Percentiles rank a stretch among this genome's conserved stretches.
These are phyloP conservation scores for Metschnikowia shivogae DNA, from an alignment of 805 yeast genomes.

Conservation along the genomic window DNA sequence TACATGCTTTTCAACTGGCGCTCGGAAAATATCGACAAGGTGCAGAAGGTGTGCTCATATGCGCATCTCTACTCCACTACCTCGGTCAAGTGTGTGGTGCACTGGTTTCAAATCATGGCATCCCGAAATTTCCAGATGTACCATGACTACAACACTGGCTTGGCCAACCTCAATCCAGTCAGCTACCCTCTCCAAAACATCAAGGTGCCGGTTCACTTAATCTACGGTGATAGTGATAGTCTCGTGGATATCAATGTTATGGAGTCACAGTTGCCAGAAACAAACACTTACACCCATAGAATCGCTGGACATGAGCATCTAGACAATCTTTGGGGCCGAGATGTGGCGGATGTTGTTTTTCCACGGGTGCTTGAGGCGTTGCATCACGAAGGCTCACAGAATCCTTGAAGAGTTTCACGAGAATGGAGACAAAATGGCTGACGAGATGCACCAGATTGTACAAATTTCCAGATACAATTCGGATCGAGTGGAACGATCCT, in stretches of 20 bases:
- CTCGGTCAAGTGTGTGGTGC: slow-evolving; percentile 77
- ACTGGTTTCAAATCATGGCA: slow-evolving; percentile 54
- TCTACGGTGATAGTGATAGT: slow-evolving; percentile 79
- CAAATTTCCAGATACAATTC: too few species aligned
- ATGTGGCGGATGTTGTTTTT: slow-evolving; percentile 42
- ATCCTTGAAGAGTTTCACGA: too few species aligned
- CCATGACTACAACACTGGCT: slow-evolving; percentile 46
- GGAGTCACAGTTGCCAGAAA: slow-evolving; percentile 59
- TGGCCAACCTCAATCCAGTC: slow-evolving; percentile 31
- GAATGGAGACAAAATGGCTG: too few species aligned
- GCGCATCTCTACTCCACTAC: slow-evolving; percentile 89
- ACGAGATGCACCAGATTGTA: too few species aligned
- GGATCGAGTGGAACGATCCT: too few species aligned
- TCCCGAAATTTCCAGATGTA: slow-evolving; percentile 70
- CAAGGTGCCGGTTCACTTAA: slow-evolving; percentile 63
- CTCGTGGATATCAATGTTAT: slow-evolving; percentile 82
- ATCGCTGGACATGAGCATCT: slow-evolving; percentile 79
- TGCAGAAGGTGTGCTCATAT: slow-evolving; percentile 77
- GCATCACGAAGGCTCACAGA: slow-evolving; percentile 1
- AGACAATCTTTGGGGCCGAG: slow-evolving; percentile 84
- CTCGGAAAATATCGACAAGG: slow-evolving; percentile 60
- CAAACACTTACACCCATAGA: slow-evolving; percentile 48
- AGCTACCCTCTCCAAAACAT: slow-evolving; percentile 39
- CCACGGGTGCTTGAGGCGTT: slow-evolving; percentile 24
- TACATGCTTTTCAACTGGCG: slow-evolving; percentile 75